Conservation (phyloP, 768 basidiomycete species). For the Kondoa subrosea region DNA sequence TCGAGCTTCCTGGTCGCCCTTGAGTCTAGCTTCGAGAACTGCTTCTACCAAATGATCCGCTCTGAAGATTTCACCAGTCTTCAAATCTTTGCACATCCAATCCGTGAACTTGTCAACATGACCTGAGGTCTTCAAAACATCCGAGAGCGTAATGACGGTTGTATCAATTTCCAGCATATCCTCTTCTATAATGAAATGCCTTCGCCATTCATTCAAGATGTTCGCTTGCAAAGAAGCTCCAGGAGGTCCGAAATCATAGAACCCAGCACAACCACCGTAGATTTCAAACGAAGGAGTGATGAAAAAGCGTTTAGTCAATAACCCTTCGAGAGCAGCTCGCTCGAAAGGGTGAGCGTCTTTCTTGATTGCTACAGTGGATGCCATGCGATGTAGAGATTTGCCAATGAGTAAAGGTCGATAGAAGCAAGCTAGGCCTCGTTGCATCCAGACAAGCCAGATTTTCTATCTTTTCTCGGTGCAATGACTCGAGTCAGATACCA, state of each 20-base stretch:
- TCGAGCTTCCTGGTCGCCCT: conserved; percentile 76
- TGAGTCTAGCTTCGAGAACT: conserved; percentile 75
- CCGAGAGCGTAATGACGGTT: conserved; percentile 85
- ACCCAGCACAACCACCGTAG: conserved; percentile 91
- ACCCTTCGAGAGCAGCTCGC: conserved; percentile 62
- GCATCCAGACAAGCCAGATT: too few relatives aligned
- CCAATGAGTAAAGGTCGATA: too few relatives aligned
- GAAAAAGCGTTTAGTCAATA: conserved; percentile 84
- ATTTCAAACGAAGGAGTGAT: conserved; percentile 97
- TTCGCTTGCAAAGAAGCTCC: conserved; percentile 86
- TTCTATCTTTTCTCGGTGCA: too few relatives aligned
- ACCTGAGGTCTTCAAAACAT: conserved; percentile 90
- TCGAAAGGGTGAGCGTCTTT: conserved; percentile 46
- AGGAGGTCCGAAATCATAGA: conserved; percentile 49
- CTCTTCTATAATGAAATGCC: conserved; percentile 95
- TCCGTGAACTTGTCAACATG: conserved; percentile 97
- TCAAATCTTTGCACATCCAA: conserved; percentile 95
- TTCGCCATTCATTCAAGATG: conserved; percentile 88
- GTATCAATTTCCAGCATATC: conserved; percentile 97
- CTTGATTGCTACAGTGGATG: conserved; percentile 15
- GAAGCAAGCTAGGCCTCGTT: too few relatives aligned
- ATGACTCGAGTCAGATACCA: too few relatives aligned
- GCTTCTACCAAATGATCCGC: conserved; percentile 91
- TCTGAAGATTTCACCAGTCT: conserved; percentile 89
- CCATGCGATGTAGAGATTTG: too few relatives aligned